phyloP scores from a whole-genome alignment of 768 basidiomycete genomes.

The Pleurotus platypus region DNA sequence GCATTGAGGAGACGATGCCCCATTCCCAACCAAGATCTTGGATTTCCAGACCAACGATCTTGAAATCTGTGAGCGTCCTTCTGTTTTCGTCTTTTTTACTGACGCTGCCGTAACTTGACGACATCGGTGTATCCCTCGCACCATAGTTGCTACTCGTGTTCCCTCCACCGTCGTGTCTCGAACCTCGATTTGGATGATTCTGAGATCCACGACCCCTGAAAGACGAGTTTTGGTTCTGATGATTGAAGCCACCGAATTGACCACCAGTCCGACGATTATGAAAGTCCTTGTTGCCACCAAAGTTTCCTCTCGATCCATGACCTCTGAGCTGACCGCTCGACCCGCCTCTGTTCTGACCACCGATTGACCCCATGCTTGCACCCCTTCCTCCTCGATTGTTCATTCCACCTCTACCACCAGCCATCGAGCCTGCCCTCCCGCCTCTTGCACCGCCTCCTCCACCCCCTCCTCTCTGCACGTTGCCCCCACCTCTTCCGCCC shows the following conservation, averaged over 20 bases:
- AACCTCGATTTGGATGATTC: constrained; percentile 39
- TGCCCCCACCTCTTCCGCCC: constrained; percentile 32
- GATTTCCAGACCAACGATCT: constrained; percentile 89
- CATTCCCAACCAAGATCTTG: constrained; percentile 83
- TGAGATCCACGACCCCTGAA: constrained; percentile 61
- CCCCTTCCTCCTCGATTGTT: constrained; percentile 35
- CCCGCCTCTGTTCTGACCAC: constrained; percentile 39
- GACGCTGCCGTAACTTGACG: constrained; percentile 38
- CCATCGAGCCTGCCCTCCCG: constrained; percentile 28
- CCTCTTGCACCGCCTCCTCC: constrained; percentile 31
- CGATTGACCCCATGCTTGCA: constrained; percentile 23
- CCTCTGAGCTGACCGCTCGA: constrained; percentile 50
- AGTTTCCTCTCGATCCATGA: constrained; percentile 64
- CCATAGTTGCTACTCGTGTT: constrained; percentile 30
- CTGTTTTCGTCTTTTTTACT: constrained; percentile 88
- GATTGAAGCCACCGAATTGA: constrained; percentile 47
- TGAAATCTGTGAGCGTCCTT: constrained; percentile 96
- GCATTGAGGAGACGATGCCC: constrained; percentile 53
- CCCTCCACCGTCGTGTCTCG: constrained; percentile 36
- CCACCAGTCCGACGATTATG: constrained; percentile 65
- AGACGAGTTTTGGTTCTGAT: constrained; percentile 36
- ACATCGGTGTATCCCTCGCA: constrained; percentile 46
- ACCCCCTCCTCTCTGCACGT: constrained; percentile 31
- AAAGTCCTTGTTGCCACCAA: constrained; percentile 58
- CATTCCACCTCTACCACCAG: constrained; percentile 28